phyloP scores from a whole-genome alignment of 2,329 filamentous ascomycete genomes.

The Botryotinia narcissicola region DNA sequence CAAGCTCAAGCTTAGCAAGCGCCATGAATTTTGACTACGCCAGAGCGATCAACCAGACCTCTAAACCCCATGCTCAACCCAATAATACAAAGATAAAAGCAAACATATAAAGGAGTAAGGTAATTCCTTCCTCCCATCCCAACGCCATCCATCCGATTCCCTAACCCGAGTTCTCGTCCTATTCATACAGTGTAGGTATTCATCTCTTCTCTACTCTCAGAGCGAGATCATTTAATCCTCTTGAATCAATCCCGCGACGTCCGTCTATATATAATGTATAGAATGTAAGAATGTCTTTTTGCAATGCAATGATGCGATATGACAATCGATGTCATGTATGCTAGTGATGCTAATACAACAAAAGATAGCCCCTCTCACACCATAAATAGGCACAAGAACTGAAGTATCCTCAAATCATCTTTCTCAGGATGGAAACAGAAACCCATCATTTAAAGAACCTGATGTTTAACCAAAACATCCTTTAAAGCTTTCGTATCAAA shows the following conservation, averaged over 20 bases:
- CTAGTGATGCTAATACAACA: not conserved
- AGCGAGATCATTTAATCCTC: too few relatives aligned
- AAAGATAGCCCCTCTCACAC: not conserved
- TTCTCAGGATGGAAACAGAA: not conserved
- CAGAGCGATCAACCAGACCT: not conserved
- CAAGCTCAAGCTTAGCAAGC: not conserved
- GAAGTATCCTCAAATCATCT: not conserved
- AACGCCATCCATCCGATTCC: not conserved
- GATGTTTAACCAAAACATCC: conserved; percentile 52
- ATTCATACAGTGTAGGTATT: conserved; percentile 2
- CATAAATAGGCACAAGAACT: conserved; percentile 2
- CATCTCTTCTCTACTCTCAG: not conserved
- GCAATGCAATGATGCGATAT: not conserved
- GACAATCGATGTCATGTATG: not conserved
- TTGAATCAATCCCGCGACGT: not conserved
- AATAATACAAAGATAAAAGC: not conserved
- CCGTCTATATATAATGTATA: not conserved
- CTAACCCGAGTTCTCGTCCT: not conserved
- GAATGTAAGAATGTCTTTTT: not conserved
- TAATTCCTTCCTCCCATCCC: not conserved
- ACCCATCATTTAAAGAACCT: conserved; percentile 39
- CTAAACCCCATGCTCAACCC: not conserved
- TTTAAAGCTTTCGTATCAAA: conserved; percentile 55
- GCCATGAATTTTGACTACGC: not conserved
- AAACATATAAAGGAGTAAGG: not conserved